phyloP scores from a whole-genome alignment of 345 rosid genomes.

The Mangifera indica region DNA sequence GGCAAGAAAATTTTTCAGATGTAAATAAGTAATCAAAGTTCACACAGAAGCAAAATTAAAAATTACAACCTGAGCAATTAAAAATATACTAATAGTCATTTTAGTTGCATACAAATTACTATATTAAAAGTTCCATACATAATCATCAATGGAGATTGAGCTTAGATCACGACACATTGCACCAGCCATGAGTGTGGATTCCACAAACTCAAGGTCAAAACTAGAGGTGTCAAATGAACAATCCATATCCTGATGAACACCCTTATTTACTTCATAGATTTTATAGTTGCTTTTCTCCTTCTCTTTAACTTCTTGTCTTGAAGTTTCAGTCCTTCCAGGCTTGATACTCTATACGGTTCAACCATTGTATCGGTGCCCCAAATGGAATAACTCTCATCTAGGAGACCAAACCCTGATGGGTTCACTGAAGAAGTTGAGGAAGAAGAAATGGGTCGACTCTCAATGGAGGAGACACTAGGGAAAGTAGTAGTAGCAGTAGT shows the following conservation, averaged over 20 bases:
- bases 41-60: not conserved
- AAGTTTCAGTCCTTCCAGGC: constrained; percentile 11
- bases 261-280: too few species aligned
- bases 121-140: constrained; percentile 44
- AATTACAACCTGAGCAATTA: not conserved
- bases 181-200: constrained; percentile 30
- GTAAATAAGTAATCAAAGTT: not conserved
- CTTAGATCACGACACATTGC: constrained; percentile 32
- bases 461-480: constrained; percentile 23
- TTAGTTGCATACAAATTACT: too few species aligned
- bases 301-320: constrained; percentile 5
- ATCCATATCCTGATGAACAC: constrained; percentile 10
- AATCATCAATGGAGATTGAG: constrained; percentile 41
- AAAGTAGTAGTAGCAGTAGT: not conserved
- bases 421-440: constrained; percentile 20
- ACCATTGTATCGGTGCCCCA: constrained; percentile 16
- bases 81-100: too few species aligned
- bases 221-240: constrained; percentile 32
- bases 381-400: constrained; percentile 23
- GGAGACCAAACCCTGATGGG: too few species aligned
- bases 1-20: not conserved
- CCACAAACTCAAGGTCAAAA: too few species aligned
- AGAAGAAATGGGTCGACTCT: constrained; percentile 16
- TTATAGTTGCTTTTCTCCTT: too few species aligned
- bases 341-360: constrained; percentile 20